A percentile compares a stretch with the other conserved stretches of the same genome.
Evolutionary conservation across 2,329 filamentous ascomycete species (phyloP).

Genomic region (Spiromastix sp.): DNA sequence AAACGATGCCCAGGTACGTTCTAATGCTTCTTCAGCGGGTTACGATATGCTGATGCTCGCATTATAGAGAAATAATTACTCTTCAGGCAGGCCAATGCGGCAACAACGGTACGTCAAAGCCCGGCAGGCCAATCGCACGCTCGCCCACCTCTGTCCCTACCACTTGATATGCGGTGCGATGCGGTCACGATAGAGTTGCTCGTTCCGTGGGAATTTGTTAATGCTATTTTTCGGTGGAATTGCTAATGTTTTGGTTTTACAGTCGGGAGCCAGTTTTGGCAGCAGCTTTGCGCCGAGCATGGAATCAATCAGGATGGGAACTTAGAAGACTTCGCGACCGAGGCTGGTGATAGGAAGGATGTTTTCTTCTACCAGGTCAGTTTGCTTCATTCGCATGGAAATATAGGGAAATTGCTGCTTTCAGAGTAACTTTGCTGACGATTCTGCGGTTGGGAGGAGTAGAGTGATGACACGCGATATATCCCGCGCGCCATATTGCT

Average conservation of each 20-base stretch:
- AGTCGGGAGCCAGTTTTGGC: conserved; percentile 99
- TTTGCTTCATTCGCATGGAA: not conserved
- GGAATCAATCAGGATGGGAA: conserved; percentile 97
- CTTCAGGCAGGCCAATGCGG: conserved; percentile 98
- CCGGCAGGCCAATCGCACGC: conserved; percentile 13
- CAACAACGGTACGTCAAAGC: conserved; percentile 76
- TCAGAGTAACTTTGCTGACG: not conserved
- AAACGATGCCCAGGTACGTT: conserved; percentile 30
- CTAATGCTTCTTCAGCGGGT: too few species aligned
- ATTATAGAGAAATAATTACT: conserved; percentile 87
- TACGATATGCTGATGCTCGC: conserved; percentile 5
- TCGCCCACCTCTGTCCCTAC: conserved; percentile 11
- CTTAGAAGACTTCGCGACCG: conserved; percentile 92
- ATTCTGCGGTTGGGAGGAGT: conserved; percentile 4
- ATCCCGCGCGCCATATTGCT: conserved; percentile 93
- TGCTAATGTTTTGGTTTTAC: conserved; percentile 22
- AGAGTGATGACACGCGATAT: conserved; percentile 97
- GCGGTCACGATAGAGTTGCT: too few species aligned
- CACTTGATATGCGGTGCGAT: too few species aligned
- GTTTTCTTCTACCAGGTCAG: conserved; percentile 86
- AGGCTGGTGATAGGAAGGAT: conserved; percentile 95
- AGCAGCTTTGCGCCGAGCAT: conserved; percentile 95
- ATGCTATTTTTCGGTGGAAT: too few species aligned
- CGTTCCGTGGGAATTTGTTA: too few species aligned
- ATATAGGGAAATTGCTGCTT: not conserved